These are phyloP conservation scores for Nannochloris sp. DNA, from an alignment of 139 green algal species.

Conservation along the genomic window DNA sequence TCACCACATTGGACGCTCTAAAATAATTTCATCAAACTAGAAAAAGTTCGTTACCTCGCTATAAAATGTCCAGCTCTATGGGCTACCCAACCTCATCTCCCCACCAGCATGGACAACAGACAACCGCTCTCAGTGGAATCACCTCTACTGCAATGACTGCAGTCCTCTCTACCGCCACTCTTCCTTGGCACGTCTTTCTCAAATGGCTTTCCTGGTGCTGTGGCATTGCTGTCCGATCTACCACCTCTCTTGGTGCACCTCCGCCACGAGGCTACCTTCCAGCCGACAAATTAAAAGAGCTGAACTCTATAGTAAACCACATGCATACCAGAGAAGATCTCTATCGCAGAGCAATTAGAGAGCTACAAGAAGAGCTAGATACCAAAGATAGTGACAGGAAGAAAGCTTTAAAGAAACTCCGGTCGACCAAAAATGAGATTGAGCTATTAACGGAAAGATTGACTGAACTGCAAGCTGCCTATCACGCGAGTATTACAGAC, in stretches of 20 bases:
- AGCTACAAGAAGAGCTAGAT: constrained; percentile 15
- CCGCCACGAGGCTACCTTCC: constrained; percentile 1
- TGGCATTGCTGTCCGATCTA: no score
- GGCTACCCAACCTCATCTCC: no score
- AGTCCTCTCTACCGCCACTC: background rate
- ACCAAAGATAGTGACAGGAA: constrained; percentile 12
- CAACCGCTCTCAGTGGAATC: no score
- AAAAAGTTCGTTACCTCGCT: no score
- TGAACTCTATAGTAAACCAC: constrained; percentile 14
- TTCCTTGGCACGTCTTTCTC: background rate
- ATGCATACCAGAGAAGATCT: constrained; percentile 17
- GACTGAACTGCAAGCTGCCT: background rate
- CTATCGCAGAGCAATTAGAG: constrained; percentile 9
- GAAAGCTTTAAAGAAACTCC: constrained; percentile 9
- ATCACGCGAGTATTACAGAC: background rate
- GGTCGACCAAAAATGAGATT: background rate
- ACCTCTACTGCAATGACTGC: no score
- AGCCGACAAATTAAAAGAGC: constrained; percentile 1
- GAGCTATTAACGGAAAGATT: background rate
- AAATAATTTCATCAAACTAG: no score
- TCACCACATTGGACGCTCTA: no score
- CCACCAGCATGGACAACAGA: no score
- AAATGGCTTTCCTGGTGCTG: background rate
- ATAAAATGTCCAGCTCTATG: background rate
- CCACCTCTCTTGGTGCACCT: background rate